Evolutionary conservation across 352 stramenopile genomes (phyloP), one percentile per base, ranked within the genome.

Genomic region (Nothophytophthora sp.): DNA sequence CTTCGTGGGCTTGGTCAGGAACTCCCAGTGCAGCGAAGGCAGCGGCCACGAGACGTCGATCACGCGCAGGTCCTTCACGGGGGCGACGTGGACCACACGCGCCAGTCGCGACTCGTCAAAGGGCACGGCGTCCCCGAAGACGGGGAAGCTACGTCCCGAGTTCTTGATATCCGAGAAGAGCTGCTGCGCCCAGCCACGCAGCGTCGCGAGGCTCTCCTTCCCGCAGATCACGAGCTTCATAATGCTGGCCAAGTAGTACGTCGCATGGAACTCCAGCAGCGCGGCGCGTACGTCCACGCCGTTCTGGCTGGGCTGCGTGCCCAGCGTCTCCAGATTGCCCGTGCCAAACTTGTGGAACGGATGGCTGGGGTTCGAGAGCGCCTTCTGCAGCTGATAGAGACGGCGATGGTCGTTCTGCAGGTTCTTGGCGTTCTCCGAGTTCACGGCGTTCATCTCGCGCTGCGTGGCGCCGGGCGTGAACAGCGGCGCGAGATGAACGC

Each of bases 401-500:
- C 81, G 73, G 4, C 82, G 66, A 23, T 82, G 80, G 73, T 99
- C 97, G 50, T 96, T 95, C 39, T 98, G 95, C 35, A 98, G 70
- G 53, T 98, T 97, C 76, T 99, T 99, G 27, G 87, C 70, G 68
- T 99, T 95, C 70, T 99, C 97, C 3, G 91, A 96, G 62, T 99
- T 94, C 12, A 99, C 96, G 0, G 96, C 96, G 42, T 97, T 88
- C 44, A 99, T 85, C 73, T 99, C 97, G 6, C 97, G 83, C 37
- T 98, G 87, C 0, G 94, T 97, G 3, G 89, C 87, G 20, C 65
- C 82, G 46, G 90, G 47, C 20, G 87, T 96, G 62, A 99, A 98
- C 1, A 96, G 62, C 22, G 97, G 97, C n/a, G 88, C 63, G 25
- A 98, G 71, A 99, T 99, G 59, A 99, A 99, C 79, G 98, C 92